Base-by-base conservation (phyloP, 1,139 yeast genomes). In the Hemisphaericaspora xylofermentans region DNA sequence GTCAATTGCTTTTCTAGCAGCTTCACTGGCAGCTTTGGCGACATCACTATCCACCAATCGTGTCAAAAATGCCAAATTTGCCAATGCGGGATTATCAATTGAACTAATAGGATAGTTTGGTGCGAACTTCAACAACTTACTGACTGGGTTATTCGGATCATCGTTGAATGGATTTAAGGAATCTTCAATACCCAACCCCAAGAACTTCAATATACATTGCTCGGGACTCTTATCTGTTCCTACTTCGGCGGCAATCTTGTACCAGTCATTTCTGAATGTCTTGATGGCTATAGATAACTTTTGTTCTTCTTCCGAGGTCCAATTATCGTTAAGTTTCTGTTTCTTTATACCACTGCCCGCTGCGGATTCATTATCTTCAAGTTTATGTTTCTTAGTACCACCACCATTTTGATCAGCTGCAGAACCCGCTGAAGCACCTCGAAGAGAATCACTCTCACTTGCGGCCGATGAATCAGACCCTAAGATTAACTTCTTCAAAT, bases 1-100 rank as follows among this genome's bases (percentile, higher is more conserved):
- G 50, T 80, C 83, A 53, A 84, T 70, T 3, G 76, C 76, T 46
- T 76, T 71, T 13, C 80, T 72, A 0, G 93, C 88, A 38, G 82
- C 66, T 36, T 59, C 66, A 15, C 95, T 88, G 10, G 96, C 95
- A 9, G 89, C 88, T 43, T 82, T 85, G 1, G 93, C 95, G 30
- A 83, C 82, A 35, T 82, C 84, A n/a, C 93, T 84, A 56, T 91
- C 96, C 16, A 91, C 95, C 43, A 91, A 65, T 35, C 89, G 84
- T 0, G 94, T 83, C 65, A 94, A 71, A 61, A 91, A 93, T 4
- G 96, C 83, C 48, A 93, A 77, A 28, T 95, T 93, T 28, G 95
- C 84, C 68, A 93, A 76, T 3, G 93, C 91, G 1, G 99, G 98
- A 60, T 93, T 93, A 53, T 93, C 98, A 21, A 84, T 80, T 33